Evolutionary conservation across 1,284 basidiomycete genomes (phyloP).

Genomic region (Apiotrichum veenhuisii): DNA sequence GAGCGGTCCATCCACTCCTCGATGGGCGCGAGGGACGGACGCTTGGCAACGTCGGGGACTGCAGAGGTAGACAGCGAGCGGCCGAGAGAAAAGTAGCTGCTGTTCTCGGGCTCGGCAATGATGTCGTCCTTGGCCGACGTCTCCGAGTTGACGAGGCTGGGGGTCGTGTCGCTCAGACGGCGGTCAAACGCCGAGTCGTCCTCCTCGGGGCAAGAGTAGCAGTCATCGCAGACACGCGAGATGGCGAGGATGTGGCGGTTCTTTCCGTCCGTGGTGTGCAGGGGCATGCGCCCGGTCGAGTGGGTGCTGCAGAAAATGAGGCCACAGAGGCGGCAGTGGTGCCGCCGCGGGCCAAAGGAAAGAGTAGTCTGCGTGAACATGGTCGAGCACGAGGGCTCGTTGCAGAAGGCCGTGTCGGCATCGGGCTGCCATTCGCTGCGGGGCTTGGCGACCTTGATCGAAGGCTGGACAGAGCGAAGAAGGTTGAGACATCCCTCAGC

Average conservation of each 20-base stretch:
- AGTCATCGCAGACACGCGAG: constrained; percentile 41
- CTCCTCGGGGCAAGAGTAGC: constrained; percentile 12
- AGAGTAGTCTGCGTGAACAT: constrained; percentile 37
- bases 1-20: constrained; percentile 44
- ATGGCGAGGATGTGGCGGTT: constrained; percentile 16
- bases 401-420: constrained; percentile 36
- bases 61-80: constrained; percentile 6
- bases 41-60: constrained; percentile 3
- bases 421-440: constrained; percentile 36
- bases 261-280: constrained; percentile 14
- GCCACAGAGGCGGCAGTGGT: constrained; percentile 45
- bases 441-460: constrained; percentile 13
- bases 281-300: constrained; percentile 26
- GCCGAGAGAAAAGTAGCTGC: not conserved
- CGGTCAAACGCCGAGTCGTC: not conserved
- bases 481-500: constrained; percentile 6
- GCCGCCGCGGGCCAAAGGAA: constrained; percentile 34
- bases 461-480: constrained; percentile 8
- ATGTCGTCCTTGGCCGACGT: constrained; percentile 17
- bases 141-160: constrained; percentile 18
- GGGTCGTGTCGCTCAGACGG: constrained; percentile 5
- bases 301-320: constrained; percentile 38
- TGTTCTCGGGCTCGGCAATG: constrained; percentile 20
- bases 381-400: constrained; percentile 37
- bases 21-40: constrained; percentile 33